Conservation (phyloP, 176 grass and related monocot species). For the Saccharum spontaneum region DNA sequence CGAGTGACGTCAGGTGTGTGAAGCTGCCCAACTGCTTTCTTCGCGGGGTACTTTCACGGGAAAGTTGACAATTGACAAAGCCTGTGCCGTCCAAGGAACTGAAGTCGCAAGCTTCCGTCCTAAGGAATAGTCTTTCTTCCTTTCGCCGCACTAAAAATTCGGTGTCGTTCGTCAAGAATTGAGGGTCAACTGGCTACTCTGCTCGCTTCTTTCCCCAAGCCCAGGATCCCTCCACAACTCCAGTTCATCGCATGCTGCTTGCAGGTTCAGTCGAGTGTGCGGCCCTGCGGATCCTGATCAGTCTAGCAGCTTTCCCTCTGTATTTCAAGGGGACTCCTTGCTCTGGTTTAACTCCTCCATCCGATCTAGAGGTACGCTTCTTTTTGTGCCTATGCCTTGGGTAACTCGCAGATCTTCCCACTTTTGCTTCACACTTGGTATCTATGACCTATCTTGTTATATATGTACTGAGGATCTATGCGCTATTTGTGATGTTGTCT, state of each 20-base stretch:
- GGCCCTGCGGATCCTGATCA: neutral
- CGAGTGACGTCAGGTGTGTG: neutral
- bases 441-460: neutral
- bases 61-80: neutral
- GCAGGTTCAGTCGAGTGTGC: neutral
- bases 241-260: neutral
- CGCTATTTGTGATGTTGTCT: neutral
- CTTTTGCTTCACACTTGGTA: neutral
- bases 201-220: slow-evolving; percentile 6
- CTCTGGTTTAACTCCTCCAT: neutral
- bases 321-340: neutral
- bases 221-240: neutral
- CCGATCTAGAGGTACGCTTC: slow-evolving; percentile 25
- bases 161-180: neutral
- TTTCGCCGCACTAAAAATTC: neutral
- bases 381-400: neutral
- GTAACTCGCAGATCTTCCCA: neutral
- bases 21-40: neutral
- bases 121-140: neutral
- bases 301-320: neutral
- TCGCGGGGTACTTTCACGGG: neutral
- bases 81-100: neutral
- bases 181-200: neutral
- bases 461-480: neutral
- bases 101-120: neutral